phyloP scores from a whole-genome alignment of 192 early-diverging fungal species.

The Backusella liffmaniae region DNA sequence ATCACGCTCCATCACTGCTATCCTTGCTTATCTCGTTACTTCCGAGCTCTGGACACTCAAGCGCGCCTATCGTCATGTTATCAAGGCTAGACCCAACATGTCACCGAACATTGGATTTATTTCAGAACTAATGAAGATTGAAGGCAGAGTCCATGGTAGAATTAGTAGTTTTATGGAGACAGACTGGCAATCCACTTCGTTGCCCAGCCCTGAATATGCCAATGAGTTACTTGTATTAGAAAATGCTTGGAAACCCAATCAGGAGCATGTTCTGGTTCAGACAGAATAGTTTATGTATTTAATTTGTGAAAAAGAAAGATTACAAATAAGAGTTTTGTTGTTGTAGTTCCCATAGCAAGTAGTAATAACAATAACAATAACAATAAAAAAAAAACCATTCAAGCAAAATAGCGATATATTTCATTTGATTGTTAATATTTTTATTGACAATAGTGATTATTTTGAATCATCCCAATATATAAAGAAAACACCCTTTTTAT shows the following conservation, averaged over 20 bases:
- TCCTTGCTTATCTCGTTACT: conserved; percentile 67
- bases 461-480: neutral
- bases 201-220: conserved; percentile 26
- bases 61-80: conserved; percentile 66
- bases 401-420: neutral
- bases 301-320: neutral
- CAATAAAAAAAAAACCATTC: neutral
- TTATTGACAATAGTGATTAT: neutral
- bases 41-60: conserved; percentile 60
- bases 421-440: neutral
- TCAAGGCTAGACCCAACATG: conserved; percentile 59
- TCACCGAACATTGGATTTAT: conserved; percentile 82
- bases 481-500: too few species aligned
- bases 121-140: conserved; percentile 64
- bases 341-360: neutral
- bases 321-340: neutral
- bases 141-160: conserved; percentile 55
- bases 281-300: neutral
- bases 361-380: neutral
- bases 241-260: conserved; percentile 24
- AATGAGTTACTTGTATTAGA: conserved; percentile 22
- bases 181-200: conserved; percentile 33
- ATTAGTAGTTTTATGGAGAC: conserved; percentile 37
- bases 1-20: conserved; percentile 71
- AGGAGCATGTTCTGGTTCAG: neutral